A percentile compares a stretch with the other conserved stretches of the same genome.
phyloP scores from a whole-genome alignment of 2,329 filamentous ascomycete genomes.

The Arthrobotrys sphaeroides region DNA sequence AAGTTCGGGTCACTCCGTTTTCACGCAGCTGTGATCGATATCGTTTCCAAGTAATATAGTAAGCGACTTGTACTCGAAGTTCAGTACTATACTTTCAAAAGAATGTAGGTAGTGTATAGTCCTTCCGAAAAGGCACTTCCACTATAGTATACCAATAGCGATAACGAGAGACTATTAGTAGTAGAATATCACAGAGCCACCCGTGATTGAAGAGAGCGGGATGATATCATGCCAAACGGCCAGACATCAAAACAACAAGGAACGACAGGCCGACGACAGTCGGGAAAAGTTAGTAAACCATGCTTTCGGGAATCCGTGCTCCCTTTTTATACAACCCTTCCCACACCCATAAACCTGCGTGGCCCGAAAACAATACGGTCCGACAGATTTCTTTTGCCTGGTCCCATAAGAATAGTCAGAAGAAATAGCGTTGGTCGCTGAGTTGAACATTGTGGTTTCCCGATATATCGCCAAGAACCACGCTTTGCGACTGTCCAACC shows the following conservation, averaged over 20 bases:
- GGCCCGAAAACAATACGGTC: neutral
- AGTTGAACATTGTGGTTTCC: slow-evolving; percentile 14
- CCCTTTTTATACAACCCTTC: slow-evolving; percentile 10
- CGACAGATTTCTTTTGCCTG: slow-evolving; percentile 7
- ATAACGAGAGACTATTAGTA: slow-evolving; percentile 9
- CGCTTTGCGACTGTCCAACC: slow-evolving; percentile 16
- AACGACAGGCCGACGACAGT: slow-evolving; percentile 10
- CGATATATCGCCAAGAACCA: neutral
- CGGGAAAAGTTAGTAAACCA: slow-evolving; percentile 1
- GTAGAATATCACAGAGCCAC: slow-evolving; percentile 1
- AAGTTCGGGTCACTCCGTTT: neutral
- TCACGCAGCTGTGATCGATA: neutral
- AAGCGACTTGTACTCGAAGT: slow-evolving; percentile 1
- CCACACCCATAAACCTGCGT: neutral
- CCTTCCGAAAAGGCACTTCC: slow-evolving; percentile 1
- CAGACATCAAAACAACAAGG: slow-evolving; percentile 1
- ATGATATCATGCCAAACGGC: slow-evolving; percentile 5
- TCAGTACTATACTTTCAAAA: slow-evolving; percentile 3
- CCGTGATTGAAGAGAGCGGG: slow-evolving; percentile 2
- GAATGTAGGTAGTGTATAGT: slow-evolving; percentile 11
- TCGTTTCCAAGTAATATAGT: neutral
- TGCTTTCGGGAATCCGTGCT: neutral
- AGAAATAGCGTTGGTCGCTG: neutral
- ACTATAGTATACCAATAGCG: slow-evolving; percentile 3
- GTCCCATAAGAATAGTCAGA: neutral